phyloP scores from a whole-genome alignment of 140 eudicot genomes.

The Bidens hawaiensis region DNA sequence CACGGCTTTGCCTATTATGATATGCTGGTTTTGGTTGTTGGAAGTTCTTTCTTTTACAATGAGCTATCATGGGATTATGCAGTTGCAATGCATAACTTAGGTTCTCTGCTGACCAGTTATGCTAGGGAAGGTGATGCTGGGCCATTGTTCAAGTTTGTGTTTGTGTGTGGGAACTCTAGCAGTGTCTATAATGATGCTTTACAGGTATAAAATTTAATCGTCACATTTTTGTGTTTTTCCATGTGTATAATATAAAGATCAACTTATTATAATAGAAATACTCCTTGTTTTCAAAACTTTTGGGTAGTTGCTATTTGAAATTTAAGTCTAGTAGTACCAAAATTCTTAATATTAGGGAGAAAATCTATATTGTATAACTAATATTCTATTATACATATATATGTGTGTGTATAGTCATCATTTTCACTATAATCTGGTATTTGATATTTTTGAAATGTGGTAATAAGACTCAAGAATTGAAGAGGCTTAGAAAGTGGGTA shows the following conservation, averaged over 20 bases:
- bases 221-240: not conserved
- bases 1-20: conserved; percentile 60
- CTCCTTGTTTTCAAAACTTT: not conserved
- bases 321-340: not conserved
- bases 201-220: conserved; percentile 48
- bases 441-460: not conserved
- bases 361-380: not conserved
- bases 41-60: conserved; percentile 79
- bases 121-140: conserved; percentile 50
- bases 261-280: not conserved
- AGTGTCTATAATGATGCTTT: conserved; percentile 67
- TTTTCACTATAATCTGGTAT: too few relatives aligned
- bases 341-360: conserved; percentile 6
- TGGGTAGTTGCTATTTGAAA: not conserved
- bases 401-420: not conserved
- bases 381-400: too few relatives aligned
- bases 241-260: not conserved
- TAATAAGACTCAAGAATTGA: not conserved
- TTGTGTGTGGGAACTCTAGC: conserved; percentile 83
- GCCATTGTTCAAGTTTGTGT: conserved; percentile 55
- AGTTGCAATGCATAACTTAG: conserved; percentile 75
- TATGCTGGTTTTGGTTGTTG: conserved; percentile 75
- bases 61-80: conserved; percentile 95
- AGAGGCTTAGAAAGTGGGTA: too few relatives aligned
- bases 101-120: conserved; percentile 72